Conservation (phyloP, 2,329 filamentous ascomycete genomes). For the Cercospora sesami region DNA sequence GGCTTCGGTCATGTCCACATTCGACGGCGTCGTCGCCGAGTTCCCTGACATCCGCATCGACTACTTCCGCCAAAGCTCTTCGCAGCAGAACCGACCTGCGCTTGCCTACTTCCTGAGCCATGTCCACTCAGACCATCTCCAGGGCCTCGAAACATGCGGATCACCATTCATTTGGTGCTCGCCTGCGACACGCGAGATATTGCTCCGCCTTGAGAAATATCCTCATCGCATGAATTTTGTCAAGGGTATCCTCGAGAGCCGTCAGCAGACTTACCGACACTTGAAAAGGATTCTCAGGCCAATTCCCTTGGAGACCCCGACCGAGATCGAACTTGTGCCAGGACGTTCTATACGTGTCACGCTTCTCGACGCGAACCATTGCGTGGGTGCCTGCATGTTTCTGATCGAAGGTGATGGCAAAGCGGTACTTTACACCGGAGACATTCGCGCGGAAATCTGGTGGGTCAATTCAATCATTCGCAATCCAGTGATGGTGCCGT, state of each 20-base stretch:
- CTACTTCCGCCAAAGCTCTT: constrained; percentile 62
- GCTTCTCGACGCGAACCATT: constrained; percentile 89
- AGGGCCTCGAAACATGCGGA: constrained; percentile 72
- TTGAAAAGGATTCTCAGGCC: constrained; percentile 72
- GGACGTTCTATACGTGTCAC: constrained; percentile 73
- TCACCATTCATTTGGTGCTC: constrained; percentile 91
- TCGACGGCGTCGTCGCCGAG: constrained; percentile 69
- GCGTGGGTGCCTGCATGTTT: constrained; percentile 88
- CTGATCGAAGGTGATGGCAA: constrained; percentile 73
- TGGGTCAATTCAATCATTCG: constrained; percentile 73
- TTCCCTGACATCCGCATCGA: constrained; percentile 83
- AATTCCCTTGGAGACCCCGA: constrained; percentile 79
- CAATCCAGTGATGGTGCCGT: constrained; percentile 73
- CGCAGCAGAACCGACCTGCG: constrained; percentile 57
- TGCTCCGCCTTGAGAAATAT: constrained; percentile 73
- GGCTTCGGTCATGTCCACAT: constrained; percentile 67
- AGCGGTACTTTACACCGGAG: constrained; percentile 83
- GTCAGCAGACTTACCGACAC: constrained; percentile 73
- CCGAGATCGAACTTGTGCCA: constrained; percentile 69
- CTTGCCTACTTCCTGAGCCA: constrained; percentile 88
- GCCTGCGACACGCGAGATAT: constrained; percentile 72
- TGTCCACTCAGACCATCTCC: constrained; percentile 86
- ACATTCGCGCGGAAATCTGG: constrained; percentile 82
- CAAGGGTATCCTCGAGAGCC: constrained; percentile 72
- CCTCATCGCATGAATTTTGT: constrained; percentile 79